phyloP scores from a whole-genome alignment of 768 basidiomycete species.

The Agaricus blazei region DNA sequence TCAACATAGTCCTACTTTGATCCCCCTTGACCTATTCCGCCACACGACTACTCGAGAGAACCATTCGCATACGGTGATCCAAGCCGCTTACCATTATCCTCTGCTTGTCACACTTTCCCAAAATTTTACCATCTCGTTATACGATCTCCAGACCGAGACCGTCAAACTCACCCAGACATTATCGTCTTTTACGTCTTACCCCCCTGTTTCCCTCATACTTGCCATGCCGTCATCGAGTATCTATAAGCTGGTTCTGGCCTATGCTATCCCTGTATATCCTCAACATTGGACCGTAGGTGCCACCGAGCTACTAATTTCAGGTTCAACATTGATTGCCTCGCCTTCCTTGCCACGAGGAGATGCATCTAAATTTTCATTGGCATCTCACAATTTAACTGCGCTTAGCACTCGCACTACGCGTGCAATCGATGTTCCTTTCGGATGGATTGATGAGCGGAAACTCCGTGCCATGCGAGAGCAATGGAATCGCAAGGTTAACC shows the following conservation, averaged over 20 bases:
- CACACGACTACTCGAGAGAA: slow-evolving; percentile 42
- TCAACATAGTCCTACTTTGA: slow-evolving; percentile 37
- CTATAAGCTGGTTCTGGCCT: slow-evolving; percentile 73
- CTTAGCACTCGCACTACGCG: slow-evolving; percentile 57
- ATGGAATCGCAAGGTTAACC: slow-evolving; percentile 69
- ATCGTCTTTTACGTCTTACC: slow-evolving; percentile 72
- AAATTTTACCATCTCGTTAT: slow-evolving; percentile 66
- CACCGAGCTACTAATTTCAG: slow-evolving; percentile 69
- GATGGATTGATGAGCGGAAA: slow-evolving; percentile 67
- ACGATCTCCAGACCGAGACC: slow-evolving; percentile 52
- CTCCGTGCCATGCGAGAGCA: slow-evolving; percentile 64
- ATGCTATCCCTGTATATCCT: slow-evolving; percentile 75
- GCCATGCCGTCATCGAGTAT: slow-evolving; percentile 51
- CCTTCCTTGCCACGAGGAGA: slow-evolving; percentile 14
- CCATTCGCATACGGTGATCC: slow-evolving; percentile 45
- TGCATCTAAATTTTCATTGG: slow-evolving; percentile 19
- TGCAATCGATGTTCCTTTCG: slow-evolving; percentile 65
- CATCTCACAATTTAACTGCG: slow-evolving; percentile 33
- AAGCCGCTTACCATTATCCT: slow-evolving; percentile 75
- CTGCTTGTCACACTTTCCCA: slow-evolving; percentile 68
- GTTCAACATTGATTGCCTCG: slow-evolving; percentile 11
- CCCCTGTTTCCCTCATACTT: slow-evolving; percentile 76
- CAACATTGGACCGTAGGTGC: slow-evolving; percentile 75
- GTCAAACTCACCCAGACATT: slow-evolving; percentile 61
- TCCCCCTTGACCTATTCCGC: slow-evolving; percentile 37